A percentile compares a stretch with the other conserved stretches of the same genome.
Evolutionary conservation across 106 monocot genomes (phyloP).

Genomic region (Alisma plantagoaquatica): DNA sequence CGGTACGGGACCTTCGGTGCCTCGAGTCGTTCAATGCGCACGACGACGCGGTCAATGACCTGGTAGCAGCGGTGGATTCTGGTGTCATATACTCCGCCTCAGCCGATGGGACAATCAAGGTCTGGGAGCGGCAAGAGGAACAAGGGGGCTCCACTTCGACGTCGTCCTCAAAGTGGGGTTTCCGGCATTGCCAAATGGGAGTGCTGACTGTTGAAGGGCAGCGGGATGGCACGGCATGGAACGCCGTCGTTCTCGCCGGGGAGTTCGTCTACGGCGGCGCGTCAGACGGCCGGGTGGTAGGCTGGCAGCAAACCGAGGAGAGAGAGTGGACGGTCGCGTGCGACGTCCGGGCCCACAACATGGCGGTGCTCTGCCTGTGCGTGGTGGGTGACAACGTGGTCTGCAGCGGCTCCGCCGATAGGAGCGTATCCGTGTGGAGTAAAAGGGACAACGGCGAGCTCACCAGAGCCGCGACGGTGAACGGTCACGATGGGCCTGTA

Average conservation of each 20-base stretch:
- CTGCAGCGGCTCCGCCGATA: constrained; percentile 62
- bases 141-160: constrained; percentile 17
- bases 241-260: constrained; percentile 28
- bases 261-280: constrained; percentile 40
- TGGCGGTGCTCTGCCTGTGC: constrained; percentile 53
- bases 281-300: constrained; percentile 54
- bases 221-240: constrained; percentile 25
- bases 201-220: no score
- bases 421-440: constrained; percentile 51
- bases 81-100: constrained; percentile 54
- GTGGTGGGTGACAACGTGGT: constrained; percentile 16
- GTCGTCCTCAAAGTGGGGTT: constrained; percentile 16
- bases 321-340: constrained; percentile 19
- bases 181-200: no score
- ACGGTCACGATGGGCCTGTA: constrained; percentile 64
- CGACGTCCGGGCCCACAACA: constrained; percentile 45
- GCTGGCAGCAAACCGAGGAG: constrained; percentile 13
- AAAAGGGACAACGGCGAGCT: constrained; percentile 23
- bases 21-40: constrained; percentile 69
- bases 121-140: constrained; percentile 37
- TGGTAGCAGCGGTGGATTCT: constrained; percentile 13
- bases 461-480: constrained; percentile 19
- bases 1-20: constrained; percentile 44
- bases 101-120: constrained; percentile 67
- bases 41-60: constrained; percentile 63